Base-by-base conservation (phyloP, 768 basidiomycete species). In the Clitopilus passeckerianus region DNA sequence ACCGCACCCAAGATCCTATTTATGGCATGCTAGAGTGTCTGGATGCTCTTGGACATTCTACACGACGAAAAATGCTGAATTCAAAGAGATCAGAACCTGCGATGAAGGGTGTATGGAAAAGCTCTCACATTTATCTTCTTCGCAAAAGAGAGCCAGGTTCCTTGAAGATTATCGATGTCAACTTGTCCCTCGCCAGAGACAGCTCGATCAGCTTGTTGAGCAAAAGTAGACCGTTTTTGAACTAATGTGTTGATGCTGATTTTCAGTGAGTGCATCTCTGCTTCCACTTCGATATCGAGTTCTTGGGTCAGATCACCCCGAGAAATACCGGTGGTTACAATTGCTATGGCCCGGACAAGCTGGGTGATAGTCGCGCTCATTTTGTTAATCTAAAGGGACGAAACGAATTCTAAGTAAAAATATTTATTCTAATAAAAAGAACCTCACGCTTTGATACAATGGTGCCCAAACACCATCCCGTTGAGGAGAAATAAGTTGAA, bases 1-100 rank as follows among this genome's bases (percentile, higher is more conserved):
- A 75, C 63, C 4, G 65, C 66, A 37, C 74, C 66, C n/a, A 81
- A 57, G 34, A 75, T n/a, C n/a, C n/a, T n/a, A n/a, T n/a, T n/a
- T n/a, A n/a, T n/a, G n/a, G n/a, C n/a, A n/a, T n/a, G n/a, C n/a
- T n/a, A n/a, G n/a, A n/a, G n/a, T n/a, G n/a, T n/a, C n/a, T n/a
- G n/a, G n/a, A n/a, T n/a, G n/a, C n/a, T n/a, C n/a, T n/a, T n/a
- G n/a, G n/a, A n/a, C n/a, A n/a, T n/a, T n/a, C n/a, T n/a, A n/a
- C n/a, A n/a, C n/a, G n/a, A n/a, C n/a, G n/a, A n/a, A n/a, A n/a
- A n/a, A n/a, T n/a, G n/a, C n/a, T n/a, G n/a, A n/a, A n/a, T n/a
- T n/a, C n/a, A n/a, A n/a, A n/a, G n/a, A n/a, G 27, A 7, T 30
- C 27, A 30, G 27, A 30, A 30, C 27, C 7, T 30, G 27, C 27